A percentile compares a stretch with the other conserved stretches of the same genome.
These are phyloP conservation scores for Periconia sp. DNA, from an alignment of 2,329 filamentous ascomycete species.

Conservation along the genomic window DNA sequence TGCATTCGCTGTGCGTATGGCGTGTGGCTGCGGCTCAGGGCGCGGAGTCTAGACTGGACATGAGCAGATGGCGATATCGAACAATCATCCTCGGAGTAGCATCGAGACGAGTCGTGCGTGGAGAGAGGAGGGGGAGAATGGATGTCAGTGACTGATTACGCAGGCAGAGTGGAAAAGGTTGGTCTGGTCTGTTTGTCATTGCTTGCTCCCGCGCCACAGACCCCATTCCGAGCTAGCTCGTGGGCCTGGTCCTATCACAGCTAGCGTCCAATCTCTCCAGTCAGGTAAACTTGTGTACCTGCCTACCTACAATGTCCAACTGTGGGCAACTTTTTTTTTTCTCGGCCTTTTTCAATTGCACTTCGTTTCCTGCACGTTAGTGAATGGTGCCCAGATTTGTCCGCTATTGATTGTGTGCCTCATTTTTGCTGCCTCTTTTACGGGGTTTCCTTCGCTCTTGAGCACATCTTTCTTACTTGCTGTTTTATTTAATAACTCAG, in stretches of 20 bases:
- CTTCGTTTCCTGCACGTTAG: neutral
- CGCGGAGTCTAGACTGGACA: slow-evolving; percentile 39
- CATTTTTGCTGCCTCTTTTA: neutral
- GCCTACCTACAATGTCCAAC: neutral
- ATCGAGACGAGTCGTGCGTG: slow-evolving; percentile 23
- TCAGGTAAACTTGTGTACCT: slow-evolving; percentile 6
- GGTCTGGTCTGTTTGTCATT: neutral
- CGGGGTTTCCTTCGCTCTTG: too few species aligned
- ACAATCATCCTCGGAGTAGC: slow-evolving; percentile 44
- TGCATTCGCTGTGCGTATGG: slow-evolving; percentile 12
- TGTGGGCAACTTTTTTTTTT: neutral
- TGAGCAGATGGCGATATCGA: slow-evolving; percentile 40
- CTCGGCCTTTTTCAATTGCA: neutral
- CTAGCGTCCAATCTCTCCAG: slow-evolving; percentile 9
- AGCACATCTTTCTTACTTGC: neutral
- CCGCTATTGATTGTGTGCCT: neutral
- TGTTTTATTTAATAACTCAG: slow-evolving; percentile 9
- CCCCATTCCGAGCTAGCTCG: neutral
- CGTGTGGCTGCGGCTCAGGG: slow-evolving; percentile 28
- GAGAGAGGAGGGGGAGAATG: slow-evolving; percentile 16
- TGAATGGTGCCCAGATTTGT: too few species aligned
- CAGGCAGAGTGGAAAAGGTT: slow-evolving; percentile 6
- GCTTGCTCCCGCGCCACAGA: neutral
- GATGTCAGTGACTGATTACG: slow-evolving; percentile 15
- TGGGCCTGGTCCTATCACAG: neutral